These are phyloP conservation scores for Xylaria grammica DNA, from an alignment of 495 filamentous ascomycete species.

Conservation along the genomic window DNA sequence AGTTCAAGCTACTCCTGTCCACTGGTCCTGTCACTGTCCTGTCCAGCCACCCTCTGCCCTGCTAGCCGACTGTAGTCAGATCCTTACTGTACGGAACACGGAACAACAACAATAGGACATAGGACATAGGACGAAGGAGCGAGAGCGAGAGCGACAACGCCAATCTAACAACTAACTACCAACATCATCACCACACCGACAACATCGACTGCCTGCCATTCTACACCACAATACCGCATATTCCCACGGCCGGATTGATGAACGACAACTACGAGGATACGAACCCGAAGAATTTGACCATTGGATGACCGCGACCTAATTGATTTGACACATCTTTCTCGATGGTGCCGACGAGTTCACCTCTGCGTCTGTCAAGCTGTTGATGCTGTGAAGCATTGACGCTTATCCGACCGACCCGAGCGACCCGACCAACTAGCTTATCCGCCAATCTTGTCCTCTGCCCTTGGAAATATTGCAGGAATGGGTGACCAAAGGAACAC, in stretches of 20 bases:
- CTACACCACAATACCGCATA: not conserved
- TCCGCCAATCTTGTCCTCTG: not conserved
- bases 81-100: constrained; percentile 14
- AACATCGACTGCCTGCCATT: not conserved
- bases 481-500: constrained; percentile 42
- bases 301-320: not conserved
- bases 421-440: constrained; percentile 20
- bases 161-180: not conserved
- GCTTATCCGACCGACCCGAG: constrained; percentile 21
- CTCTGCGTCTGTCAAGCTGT: constrained; percentile 33
- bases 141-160: not conserved
- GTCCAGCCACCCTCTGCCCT: constrained; percentile 17
- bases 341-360: constrained; percentile 33
- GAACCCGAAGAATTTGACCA: not conserved
- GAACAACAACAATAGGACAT: too few relatives aligned
- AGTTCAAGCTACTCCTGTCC: too few relatives aligned
- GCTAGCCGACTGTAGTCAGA: constrained; percentile 5
- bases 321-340: constrained; percentile 4
- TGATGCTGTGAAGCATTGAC: constrained; percentile 41
- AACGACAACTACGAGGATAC: not conserved
- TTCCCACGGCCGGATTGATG: constrained; percentile 3
- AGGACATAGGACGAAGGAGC: too few relatives aligned
- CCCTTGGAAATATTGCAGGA: constrained; percentile 6
- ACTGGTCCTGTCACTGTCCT: not conserved
- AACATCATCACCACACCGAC: constrained; percentile 9